phyloP scores from a whole-genome alignment of 306 rosid genomes.

The Abrus pulchellus region DNA sequence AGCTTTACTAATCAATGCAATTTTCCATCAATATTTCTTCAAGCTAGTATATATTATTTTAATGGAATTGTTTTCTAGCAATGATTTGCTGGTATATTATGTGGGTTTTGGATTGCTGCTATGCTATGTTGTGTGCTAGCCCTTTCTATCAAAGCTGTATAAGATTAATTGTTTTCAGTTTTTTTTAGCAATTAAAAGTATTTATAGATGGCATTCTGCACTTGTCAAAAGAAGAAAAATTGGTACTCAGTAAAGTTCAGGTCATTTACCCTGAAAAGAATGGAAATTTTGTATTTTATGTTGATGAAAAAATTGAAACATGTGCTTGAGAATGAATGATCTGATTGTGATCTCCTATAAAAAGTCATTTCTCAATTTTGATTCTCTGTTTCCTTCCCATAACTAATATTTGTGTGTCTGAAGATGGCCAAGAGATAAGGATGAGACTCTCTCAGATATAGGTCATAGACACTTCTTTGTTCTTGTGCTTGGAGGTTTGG shows the following conservation, averaged over 20 bases:
- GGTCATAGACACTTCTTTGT: not conserved
- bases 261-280: conserved; percentile 14
- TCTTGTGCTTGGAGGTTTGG: conserved; percentile 8
- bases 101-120: conserved; percentile 1
- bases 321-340: conserved; percentile 13
- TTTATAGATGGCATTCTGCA: not conserved
- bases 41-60: conserved; percentile 8
- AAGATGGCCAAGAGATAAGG: conserved; percentile 12
- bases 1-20: not conserved
- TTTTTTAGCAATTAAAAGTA: not conserved
- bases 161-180: conserved; percentile 1
- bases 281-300: not conserved
- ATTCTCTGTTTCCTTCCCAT: conserved; percentile 1
- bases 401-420: not conserved
- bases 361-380: conserved; percentile 21
- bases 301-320: not conserved
- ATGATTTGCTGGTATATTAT: not conserved
- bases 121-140: not conserved
- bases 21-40: conserved; percentile 1
- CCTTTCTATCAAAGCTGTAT: not conserved
- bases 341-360: conserved; percentile 17
- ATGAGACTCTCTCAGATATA: conserved; percentile 5
- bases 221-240: conserved; percentile 3
- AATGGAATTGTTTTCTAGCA: not conserved
- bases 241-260: not conserved